Percentiles rank a stretch among this genome's conserved stretches.
phyloP scores from a whole-genome alignment of 441 rosid genomes.

The Erysimum cheiri region DNA sequence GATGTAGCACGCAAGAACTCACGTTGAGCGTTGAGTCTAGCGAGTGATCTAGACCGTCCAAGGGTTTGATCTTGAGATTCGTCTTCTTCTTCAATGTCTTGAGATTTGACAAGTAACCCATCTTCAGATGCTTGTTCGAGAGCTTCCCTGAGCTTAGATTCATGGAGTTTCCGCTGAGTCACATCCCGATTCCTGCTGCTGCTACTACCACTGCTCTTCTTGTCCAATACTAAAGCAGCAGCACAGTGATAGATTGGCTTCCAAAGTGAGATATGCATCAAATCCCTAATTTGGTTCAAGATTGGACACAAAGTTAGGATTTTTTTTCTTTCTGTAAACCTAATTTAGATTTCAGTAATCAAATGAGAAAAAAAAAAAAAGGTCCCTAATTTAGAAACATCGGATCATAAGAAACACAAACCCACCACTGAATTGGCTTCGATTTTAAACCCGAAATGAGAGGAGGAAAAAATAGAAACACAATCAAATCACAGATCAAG shows the following conservation, averaged over 20 bases:
- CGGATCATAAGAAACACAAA: constrained; percentile 35
- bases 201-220: constrained; percentile 47
- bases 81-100: constrained; percentile 55
- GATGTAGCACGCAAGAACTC: constrained; percentile 68
- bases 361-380: background rate
- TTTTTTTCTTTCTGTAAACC: constrained; percentile 9
- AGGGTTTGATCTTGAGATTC: constrained; percentile 54
- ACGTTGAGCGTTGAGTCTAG: constrained; percentile 65
- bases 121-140: constrained; percentile 73
- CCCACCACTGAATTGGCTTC: constrained; percentile 27
- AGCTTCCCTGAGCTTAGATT: constrained; percentile 68
- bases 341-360: constrained; percentile 8
- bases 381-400: constrained; percentile 34
- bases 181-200: constrained; percentile 54
- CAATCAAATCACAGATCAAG: constrained; percentile 27
- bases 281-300: constrained; percentile 18
- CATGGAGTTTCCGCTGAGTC: constrained; percentile 60
- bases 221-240: constrained; percentile 61
- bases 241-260: constrained; percentile 75
- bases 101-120: constrained; percentile 64
- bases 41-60: constrained; percentile 71
- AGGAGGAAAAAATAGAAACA: constrained; percentile 14
- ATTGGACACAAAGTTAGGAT: background rate
- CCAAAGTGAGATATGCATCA: constrained; percentile 79
- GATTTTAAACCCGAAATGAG: constrained; percentile 20